Percentiles rank a stretch among this genome's conserved stretches.
Evolutionary conservation across 495 filamentous ascomycete genomes (phyloP).

Genomic region (Penicillium pancosmium): DNA sequence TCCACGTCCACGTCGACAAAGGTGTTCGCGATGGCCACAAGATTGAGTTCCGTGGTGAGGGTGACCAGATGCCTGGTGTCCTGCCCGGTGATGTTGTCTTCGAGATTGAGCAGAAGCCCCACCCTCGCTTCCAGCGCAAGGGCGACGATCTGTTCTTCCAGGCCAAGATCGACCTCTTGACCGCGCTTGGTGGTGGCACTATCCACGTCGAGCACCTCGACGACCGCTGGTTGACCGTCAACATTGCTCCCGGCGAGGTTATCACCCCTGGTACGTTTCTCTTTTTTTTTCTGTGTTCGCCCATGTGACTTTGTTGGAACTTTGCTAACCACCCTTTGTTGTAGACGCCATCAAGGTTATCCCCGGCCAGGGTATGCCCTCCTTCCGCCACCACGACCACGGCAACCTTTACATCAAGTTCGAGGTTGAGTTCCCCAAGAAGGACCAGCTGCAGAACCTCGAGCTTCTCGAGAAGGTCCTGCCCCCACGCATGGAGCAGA

Average conservation of each 20-base stretch:
- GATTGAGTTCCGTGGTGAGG: constrained; percentile 94
- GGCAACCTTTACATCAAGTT: constrained; percentile 99
- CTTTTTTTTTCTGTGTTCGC: neutral
- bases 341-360: constrained; percentile 90
- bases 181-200: constrained; percentile 85
- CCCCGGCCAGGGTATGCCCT: constrained; percentile 97
- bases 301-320: neutral
- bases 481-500: constrained; percentile 64
- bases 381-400: constrained; percentile 90
- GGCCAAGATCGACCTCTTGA: constrained; percentile 93
- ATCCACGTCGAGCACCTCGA: constrained; percentile 96
- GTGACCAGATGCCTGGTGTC: constrained; percentile 93
- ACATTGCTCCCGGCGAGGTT: constrained; percentile 89
- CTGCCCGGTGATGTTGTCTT: constrained; percentile 94
- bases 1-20: constrained; percentile 96
- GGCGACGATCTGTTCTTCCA: constrained; percentile 96
- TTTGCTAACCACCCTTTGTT: constrained; percentile 3
- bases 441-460: constrained; percentile 52
- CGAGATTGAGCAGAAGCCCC: constrained; percentile 97
- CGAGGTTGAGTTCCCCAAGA: constrained; percentile 90
- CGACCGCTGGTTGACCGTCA: constrained; percentile 91
- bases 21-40: constrained; percentile 92
- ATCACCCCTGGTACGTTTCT: constrained; percentile 81
- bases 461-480: constrained; percentile 78
- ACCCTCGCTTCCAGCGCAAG: constrained; percentile 91